A percentile compares a stretch with the other conserved stretches of the same genome.
These are phyloP conservation scores for Blastobotrys capitulatus DNA, from an alignment of 1,139 yeast genomes.

Conservation along the genomic window DNA sequence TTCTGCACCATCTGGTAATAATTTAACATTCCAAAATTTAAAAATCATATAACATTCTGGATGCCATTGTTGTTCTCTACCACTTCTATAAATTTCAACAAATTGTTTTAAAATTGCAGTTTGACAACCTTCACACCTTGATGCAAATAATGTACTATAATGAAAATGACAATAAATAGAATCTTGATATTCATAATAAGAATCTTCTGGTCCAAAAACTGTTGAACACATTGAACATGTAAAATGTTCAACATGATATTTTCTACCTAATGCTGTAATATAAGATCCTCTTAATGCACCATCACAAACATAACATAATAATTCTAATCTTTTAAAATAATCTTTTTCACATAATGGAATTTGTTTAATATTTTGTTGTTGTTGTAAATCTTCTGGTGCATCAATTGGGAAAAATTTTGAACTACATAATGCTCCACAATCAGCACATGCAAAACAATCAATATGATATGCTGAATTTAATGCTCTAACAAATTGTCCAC, in stretches of 20 bases:
- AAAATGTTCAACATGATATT: constrained; percentile 93
- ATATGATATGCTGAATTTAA: constrained; percentile 75
- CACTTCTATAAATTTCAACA: constrained; percentile 88
- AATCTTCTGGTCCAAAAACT: constrained; percentile 88
- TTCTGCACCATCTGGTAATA: constrained; percentile 30
- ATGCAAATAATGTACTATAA: constrained; percentile 78
- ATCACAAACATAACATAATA: constrained; percentile 80
- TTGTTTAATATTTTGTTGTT: constrained; percentile 38
- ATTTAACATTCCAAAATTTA: constrained; percentile 89
- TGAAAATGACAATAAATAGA: constrained; percentile 87
- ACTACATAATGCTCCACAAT: constrained; percentile 73
- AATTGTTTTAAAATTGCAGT: constrained; percentile 90
- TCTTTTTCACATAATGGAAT: constrained; percentile 91
- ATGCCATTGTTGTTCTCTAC: constrained; percentile 97
- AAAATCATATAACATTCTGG: constrained; percentile 98
- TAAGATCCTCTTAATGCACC: constrained; percentile 87
- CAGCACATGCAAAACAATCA: constrained; percentile 79
- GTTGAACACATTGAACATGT: constrained; percentile 84
- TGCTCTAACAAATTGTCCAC: constrained; percentile 84
- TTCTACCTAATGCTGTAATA: constrained; percentile 86
- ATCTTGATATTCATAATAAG: constrained; percentile 83
- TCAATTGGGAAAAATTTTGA: constrained; percentile 61
- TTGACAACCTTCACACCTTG: constrained; percentile 89
- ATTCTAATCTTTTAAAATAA: constrained; percentile 76
- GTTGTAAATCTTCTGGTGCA: constrained; percentile 29